Evolutionary conservation across 2,329 filamentous ascomycete genomes (phyloP).

Genomic region (Capronia americana): DNA sequence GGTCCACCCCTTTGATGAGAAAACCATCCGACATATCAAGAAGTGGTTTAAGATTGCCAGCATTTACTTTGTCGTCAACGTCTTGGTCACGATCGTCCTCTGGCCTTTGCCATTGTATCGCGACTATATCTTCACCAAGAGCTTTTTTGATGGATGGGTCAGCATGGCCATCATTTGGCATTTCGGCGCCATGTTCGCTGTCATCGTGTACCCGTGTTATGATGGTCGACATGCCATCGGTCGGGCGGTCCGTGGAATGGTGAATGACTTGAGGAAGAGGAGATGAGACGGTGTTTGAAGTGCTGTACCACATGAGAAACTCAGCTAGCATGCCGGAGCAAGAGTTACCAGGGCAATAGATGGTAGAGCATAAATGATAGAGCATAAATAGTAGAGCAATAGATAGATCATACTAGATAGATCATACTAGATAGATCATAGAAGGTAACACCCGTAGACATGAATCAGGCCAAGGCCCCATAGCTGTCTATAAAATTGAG

Average conservation of each 20-base stretch:
- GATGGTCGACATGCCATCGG: constrained; percentile 33
- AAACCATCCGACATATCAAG: constrained; percentile 34
- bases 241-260: constrained; percentile 25
- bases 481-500: too few relatives aligned
- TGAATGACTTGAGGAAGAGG: constrained; percentile 17
- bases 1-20: constrained; percentile 35
- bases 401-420: too few relatives aligned
- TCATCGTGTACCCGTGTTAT: constrained; percentile 35
- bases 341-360: too few relatives aligned
- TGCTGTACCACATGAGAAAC: too few relatives aligned
- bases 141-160: constrained; percentile 37
- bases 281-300: neutral
- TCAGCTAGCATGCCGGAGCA: too few relatives aligned
- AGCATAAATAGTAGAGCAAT: too few relatives aligned
- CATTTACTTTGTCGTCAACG: constrained; percentile 39
- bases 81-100: constrained; percentile 36
- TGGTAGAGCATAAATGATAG: too few relatives aligned
- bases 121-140: constrained; percentile 37
- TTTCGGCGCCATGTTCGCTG: constrained; percentile 33
- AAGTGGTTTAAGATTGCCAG: constrained; percentile 38
- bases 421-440: too few relatives aligned
- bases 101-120: constrained; percentile 39
- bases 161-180: constrained; percentile 37
- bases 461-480: too few relatives aligned
- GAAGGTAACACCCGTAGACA: too few relatives aligned